Conservation (phyloP, 2,329 filamentous ascomycete species). For the Blastomyces parvus region DNA sequence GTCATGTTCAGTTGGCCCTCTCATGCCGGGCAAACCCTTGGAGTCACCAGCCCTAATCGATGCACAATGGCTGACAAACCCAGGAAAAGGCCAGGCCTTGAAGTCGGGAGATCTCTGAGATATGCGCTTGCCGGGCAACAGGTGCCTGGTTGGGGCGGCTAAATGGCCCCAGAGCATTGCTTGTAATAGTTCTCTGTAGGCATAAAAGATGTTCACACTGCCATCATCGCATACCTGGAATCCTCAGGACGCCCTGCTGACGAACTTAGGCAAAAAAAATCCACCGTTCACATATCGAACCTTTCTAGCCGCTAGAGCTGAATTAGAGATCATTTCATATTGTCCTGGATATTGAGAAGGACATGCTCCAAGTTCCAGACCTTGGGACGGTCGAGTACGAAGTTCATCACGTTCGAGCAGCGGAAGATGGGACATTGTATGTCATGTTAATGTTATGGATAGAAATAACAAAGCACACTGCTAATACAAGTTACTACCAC, state of each 20-base stretch:
- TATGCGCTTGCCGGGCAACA: neutral
- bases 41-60: no score
- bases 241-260: constrained; percentile 8
- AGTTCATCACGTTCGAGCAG: constrained; percentile 11
- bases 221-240: constrained; percentile 9
- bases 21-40: no score
- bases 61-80: neutral
- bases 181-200: constrained; percentile 1
- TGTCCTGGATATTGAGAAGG: constrained; percentile 10
- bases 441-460: neutral
- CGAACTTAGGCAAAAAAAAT: constrained; percentile 8
- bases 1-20: no score
- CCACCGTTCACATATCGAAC: constrained; percentile 12
- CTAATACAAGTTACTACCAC: no score
- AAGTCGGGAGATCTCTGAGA: neutral
- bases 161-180: neutral
- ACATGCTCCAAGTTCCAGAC: constrained; percentile 10
- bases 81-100: neutral
- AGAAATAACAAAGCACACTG: no score
- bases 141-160: neutral
- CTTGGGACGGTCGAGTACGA: constrained; percentile 9
- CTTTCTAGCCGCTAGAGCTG: constrained; percentile 9
- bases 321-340: constrained; percentile 12
- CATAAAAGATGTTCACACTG: constrained; percentile 1
- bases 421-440: constrained; percentile 11